Evolutionary conservation across 768 basidiomycete genomes (phyloP).

Genomic region (Guyanaporus albipodus): DNA sequence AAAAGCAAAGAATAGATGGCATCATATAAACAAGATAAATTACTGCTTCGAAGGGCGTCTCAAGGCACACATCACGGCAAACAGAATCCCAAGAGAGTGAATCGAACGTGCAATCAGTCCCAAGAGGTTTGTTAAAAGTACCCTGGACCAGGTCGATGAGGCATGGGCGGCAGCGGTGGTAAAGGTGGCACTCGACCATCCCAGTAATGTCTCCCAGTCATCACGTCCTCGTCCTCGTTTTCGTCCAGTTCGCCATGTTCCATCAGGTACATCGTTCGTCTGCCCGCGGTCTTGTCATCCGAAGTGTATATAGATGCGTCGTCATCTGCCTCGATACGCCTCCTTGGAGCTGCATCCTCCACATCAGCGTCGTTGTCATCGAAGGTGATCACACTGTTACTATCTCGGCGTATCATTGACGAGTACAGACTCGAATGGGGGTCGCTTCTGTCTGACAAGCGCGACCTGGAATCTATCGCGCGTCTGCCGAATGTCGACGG

Average conservation of each 20-base stretch:
- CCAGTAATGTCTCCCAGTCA: conserved; percentile 23
- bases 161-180: conserved; percentile 16
- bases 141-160: conserved; percentile 22
- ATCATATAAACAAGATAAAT: conserved; percentile 31
- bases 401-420: conserved; percentile 14
- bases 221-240: conserved; percentile 18
- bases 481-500: conserved; percentile 3
- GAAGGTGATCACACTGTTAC: conserved; percentile 13
- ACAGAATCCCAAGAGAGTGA: conserved; percentile 8
- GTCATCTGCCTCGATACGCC: conserved; percentile 21
- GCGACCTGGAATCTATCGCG: conserved; percentile 10
- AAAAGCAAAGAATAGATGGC: conserved; percentile 11
- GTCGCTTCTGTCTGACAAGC: conserved; percentile 19
- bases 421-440: conserved; percentile 17
- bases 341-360: conserved; percentile 12
- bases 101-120: background rate
- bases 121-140: conserved; percentile 22
- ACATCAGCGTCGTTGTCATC: conserved; percentile 24
- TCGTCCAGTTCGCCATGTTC: conserved; percentile 27
- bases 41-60: conserved; percentile 10
- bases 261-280: conserved; percentile 33
- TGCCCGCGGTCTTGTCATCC: conserved; percentile 32
- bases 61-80: conserved; percentile 1
- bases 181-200: conserved; percentile 18
- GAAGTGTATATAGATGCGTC: conserved; percentile 30